Percentiles rank a stretch among this genome's conserved stretches.
Conservation (phyloP, 306 rosid species). For the Vigna radiata region DNA sequence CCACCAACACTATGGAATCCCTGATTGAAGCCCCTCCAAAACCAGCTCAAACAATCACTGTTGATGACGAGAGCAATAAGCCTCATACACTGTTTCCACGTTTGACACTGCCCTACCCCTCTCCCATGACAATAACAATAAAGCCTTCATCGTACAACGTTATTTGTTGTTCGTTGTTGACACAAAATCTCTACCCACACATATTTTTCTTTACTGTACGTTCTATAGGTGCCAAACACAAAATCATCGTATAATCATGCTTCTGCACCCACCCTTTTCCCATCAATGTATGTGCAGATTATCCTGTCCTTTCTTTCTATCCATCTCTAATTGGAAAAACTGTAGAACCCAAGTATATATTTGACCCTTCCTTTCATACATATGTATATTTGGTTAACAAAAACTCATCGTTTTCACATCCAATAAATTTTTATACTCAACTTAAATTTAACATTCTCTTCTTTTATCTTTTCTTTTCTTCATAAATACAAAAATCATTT, state of each 20-base stretch:
- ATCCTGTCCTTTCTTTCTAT: neutral
- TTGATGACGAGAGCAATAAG: neutral
- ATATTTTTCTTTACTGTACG: neutral
- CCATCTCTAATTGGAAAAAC: neutral
- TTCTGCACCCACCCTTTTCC: neutral
- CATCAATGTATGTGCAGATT: neutral
- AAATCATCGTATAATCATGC: neutral
- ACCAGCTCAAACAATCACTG: neutral
- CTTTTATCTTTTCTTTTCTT: no score
- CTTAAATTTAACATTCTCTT: no score
- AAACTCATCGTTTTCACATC: neutral
- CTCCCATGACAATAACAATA: neutral
- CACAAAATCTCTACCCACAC: neutral
- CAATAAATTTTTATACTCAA: no score
- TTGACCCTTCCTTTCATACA: neutral
- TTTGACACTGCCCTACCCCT: neutral
- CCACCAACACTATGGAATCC: neutral
- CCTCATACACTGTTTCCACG: neutral
- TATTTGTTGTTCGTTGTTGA: neutral
- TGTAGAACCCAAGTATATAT: neutral
- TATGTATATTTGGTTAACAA: neutral
- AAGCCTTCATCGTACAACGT: neutral
- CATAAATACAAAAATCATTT: no score
- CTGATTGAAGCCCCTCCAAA: constrained; percentile 1
- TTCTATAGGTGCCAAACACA: neutral